These are phyloP conservation scores for button mushroom (Agaricus bisporus) DNA, from an alignment of 768 basidiomycete genomes.

Conservation along the genomic window DNA sequence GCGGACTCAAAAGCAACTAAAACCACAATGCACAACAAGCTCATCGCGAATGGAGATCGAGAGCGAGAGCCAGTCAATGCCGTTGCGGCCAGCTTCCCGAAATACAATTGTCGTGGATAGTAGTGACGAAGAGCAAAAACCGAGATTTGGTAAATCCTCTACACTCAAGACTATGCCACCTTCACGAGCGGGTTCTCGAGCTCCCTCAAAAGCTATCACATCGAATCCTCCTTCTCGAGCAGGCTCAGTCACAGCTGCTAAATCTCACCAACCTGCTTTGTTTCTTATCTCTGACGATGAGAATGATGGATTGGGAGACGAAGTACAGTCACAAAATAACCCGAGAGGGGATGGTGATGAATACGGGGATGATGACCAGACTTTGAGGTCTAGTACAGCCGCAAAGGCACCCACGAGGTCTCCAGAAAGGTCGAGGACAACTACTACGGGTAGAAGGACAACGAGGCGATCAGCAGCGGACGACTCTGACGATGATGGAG, in stretches of 20 bases:
- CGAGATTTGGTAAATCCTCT: constrained; percentile 29
- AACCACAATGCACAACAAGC: background rate
- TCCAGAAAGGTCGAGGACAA: constrained; percentile 19
- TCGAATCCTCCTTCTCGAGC: constrained; percentile 24
- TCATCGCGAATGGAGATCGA: background rate
- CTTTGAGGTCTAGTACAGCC: constrained; percentile 21
- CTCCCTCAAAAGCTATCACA: constrained; percentile 14
- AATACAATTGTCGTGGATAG: constrained; percentile 12
- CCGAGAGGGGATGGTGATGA: constrained; percentile 19
- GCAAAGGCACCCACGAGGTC: constrained; percentile 13
- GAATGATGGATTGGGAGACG: constrained; percentile 5
- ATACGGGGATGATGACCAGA: constrained; percentile 17
- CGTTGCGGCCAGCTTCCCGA: constrained; percentile 12
- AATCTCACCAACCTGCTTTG: constrained; percentile 24
- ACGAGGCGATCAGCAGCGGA: constrained; percentile 42
- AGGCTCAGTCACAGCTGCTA: constrained; percentile 17
- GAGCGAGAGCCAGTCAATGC: background rate
- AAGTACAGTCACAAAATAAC: background rate
- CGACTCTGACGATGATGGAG: constrained; percentile 68
- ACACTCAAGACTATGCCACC: background rate
- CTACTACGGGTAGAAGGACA: constrained; percentile 21
- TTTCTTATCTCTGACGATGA: constrained; percentile 52
- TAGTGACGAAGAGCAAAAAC: constrained; percentile 17
- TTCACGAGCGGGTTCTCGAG: background rate
- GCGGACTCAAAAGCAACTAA: constrained; percentile 1